These are phyloP conservation scores for Termitomyces sp. DNA, from an alignment of 768 basidiomycete species.

Conservation along the genomic window DNA sequence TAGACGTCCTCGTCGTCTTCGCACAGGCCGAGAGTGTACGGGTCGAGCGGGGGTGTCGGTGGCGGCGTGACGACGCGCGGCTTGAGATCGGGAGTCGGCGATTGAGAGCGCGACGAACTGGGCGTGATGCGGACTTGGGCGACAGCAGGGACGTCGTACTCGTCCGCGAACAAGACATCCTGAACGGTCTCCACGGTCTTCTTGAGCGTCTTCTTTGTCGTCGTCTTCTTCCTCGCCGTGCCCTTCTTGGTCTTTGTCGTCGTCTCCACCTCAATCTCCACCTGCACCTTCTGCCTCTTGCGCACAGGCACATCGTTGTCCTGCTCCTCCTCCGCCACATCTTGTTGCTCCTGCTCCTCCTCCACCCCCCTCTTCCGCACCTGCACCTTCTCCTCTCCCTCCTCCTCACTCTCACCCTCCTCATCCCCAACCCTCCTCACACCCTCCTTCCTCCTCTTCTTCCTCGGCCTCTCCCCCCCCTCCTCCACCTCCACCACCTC, in stretches of 20 bases:
- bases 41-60: conserved; percentile 52
- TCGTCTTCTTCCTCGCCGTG: conserved; percentile 34
- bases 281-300: conserved; percentile 39
- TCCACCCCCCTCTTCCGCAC: conserved; percentile 41
- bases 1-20: conserved; percentile 90
- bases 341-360: conserved; percentile 56
- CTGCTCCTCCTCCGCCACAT: conserved; percentile 33
- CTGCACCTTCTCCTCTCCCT: conserved; percentile 47
- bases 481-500: conserved; percentile 31
- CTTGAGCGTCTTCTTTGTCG: conserved; percentile 37
- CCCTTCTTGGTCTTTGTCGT: conserved; percentile 31
- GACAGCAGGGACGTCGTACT: conserved; percentile 47
- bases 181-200: conserved; percentile 34
- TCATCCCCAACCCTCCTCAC: conserved; percentile 32
- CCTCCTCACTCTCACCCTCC: conserved; percentile 63
- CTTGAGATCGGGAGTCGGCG: conserved; percentile 35
- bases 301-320: conserved; percentile 34
- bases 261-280: conserved; percentile 19
- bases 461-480: conserved; percentile 45
- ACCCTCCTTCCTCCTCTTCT: conserved; percentile 54
- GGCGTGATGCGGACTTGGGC: conserved; percentile 47
- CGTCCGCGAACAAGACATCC: conserved; percentile 49
- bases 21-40: conserved; percentile 54
- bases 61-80: conserved; percentile 32
- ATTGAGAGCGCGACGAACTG: conserved; percentile 44